These are phyloP conservation scores for Amaranthus cruentus DNA, from an alignment of 148 eudicot species.

Conservation along the genomic window DNA sequence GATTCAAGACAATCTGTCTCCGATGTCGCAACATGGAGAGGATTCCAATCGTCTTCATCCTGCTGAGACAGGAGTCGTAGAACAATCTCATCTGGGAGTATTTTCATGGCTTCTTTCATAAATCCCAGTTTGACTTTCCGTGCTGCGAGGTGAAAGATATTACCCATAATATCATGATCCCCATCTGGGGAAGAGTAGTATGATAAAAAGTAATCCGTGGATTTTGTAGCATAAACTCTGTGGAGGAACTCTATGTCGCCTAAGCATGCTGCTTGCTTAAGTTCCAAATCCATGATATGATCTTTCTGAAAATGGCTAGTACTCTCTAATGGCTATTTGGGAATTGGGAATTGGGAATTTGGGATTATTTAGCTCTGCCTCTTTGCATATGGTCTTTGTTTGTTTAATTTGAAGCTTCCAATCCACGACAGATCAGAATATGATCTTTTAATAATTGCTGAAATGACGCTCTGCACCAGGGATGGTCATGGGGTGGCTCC, in stretches of 20 bases:
- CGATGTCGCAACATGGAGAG: background rate
- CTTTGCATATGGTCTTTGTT: no score
- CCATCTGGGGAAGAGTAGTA: no score
- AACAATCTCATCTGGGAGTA: background rate
- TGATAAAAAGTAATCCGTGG: background rate
- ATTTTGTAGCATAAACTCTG: background rate
- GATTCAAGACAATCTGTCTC: background rate
- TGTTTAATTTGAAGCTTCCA: no score
- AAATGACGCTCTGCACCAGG: no score
- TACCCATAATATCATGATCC: background rate
- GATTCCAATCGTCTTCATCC: background rate
- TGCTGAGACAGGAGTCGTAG: background rate
- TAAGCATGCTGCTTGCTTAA: background rate
- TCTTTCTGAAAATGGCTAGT: no score
- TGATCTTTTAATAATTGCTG: no score
- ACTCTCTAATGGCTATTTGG: no score
- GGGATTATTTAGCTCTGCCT: no score
- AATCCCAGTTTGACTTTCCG: background rate
- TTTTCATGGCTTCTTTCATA: constrained; percentile 4
- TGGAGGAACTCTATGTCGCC: background rate
- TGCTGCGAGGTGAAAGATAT: constrained; percentile 4
- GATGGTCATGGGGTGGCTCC: no score
- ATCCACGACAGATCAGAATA: no score
- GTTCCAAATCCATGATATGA: background rate
- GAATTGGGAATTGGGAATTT: no score